Conservation (phyloP, 2,329 filamentous ascomycete species). For the Lomentospora prolificans region DNA sequence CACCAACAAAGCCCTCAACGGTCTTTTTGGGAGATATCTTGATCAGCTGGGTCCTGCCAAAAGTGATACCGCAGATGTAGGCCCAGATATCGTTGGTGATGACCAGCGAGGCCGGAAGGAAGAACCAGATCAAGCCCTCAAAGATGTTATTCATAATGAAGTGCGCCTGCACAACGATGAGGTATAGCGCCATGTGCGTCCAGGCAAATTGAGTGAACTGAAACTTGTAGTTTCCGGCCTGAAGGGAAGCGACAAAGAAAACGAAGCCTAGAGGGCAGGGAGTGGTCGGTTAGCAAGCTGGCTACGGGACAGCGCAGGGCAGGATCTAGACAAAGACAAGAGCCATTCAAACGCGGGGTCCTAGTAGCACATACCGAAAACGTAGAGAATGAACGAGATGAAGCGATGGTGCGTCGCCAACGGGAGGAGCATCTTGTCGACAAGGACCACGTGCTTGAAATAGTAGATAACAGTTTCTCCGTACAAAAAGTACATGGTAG, state of each 20-base stretch:
- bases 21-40: constrained; percentile 99
- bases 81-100: constrained; percentile 99
- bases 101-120: constrained; percentile 85
- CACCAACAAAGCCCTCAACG: constrained; percentile 91
- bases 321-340: not conserved
- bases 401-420: constrained; percentile 96
- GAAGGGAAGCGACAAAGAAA: constrained; percentile 90
- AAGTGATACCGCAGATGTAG: constrained; percentile 94
- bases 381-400: constrained; percentile 97
- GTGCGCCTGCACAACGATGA: constrained; percentile 95
- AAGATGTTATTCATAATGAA: constrained; percentile 99
- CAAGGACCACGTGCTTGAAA: constrained; percentile 96
- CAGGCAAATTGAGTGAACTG: constrained; percentile 99
- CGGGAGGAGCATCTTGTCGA: constrained; percentile 85
- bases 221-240: constrained; percentile 94
- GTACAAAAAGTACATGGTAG: constrained; percentile 98
- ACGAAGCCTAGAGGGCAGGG: constrained; percentile 62
- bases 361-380: constrained; percentile 60
- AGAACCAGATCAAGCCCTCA: constrained; percentile 99
- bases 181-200: constrained; percentile 98
- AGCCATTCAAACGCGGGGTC: too few species aligned
- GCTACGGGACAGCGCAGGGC: not conserved
- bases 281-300: not conserved
- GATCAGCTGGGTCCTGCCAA: constrained; percentile 92
- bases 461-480: constrained; percentile 99